A percentile compares a stretch with the other conserved stretches of the same genome.
Evolutionary conservation across 371 early-diverging fungal genomes (phyloP).

Genomic region (Capniomyces stellatus): DNA sequence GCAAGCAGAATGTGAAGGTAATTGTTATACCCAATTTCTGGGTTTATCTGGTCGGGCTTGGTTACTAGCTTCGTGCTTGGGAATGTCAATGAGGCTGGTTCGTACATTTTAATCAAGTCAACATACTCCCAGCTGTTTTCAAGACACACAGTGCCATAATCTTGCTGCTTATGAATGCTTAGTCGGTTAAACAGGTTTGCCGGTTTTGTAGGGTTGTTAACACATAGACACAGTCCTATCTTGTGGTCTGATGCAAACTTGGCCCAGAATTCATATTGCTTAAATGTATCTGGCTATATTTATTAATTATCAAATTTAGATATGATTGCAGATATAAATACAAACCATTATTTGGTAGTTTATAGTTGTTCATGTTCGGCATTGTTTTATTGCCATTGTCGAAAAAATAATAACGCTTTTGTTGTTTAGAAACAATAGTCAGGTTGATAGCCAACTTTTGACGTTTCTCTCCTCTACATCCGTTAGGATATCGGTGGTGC

Average conservation of each 20-base stretch:
- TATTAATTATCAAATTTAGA: no score
- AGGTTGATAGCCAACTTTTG: no score
- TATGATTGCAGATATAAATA: no score
- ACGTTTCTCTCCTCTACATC: no score
- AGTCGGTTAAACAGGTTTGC: neutral
- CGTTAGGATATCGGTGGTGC: no score
- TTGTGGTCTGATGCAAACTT: neutral
- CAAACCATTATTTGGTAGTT: no score
- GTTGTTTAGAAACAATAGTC: no score
- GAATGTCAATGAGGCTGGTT: neutral
- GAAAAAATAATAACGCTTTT: no score
- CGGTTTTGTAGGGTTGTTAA: neutral
- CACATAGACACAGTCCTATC: neutral
- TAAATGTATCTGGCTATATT: neutral
- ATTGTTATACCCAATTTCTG: neutral
- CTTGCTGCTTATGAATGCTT: neutral
- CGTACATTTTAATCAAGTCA: neutral
- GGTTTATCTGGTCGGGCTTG: neutral
- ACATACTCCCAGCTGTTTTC: neutral
- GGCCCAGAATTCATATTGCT: neutral
- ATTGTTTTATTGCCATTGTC: no score
- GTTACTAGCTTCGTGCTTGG: neutral
- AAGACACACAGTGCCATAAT: neutral
- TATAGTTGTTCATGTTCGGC: no score
- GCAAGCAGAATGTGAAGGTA: neutral